A percentile compares a stretch with the other conserved stretches of the same genome.
Conservation (phyloP, 768 basidiomycete species). For the Pulveroboletus sp. region DNA sequence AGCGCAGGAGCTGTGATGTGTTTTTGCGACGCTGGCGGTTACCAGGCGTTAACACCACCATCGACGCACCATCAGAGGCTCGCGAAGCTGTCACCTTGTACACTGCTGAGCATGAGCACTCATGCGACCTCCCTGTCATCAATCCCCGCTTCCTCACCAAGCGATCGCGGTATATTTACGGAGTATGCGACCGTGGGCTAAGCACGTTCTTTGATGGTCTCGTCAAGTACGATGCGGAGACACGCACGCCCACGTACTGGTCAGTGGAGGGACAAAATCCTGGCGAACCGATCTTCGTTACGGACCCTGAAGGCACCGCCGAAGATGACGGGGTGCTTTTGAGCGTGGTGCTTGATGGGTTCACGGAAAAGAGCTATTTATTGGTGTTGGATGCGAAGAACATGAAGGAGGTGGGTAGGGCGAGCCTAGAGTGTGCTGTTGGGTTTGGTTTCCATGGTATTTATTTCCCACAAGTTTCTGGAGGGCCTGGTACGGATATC, state of each 20-base stretch:
- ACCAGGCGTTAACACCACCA: conserved; percentile 19
- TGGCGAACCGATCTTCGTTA: conserved; percentile 38
- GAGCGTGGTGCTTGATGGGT: conserved; percentile 36
- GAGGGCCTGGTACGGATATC: conserved; percentile 19
- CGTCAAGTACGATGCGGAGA: conserved; percentile 35
- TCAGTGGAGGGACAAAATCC: conserved; percentile 28
- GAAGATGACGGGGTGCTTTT: conserved; percentile 40
- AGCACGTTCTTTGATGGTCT: conserved; percentile 35
- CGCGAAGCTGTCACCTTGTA: conserved; percentile 18
- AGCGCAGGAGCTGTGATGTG: conserved; percentile 12
- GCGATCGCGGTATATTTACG: conserved; percentile 34
- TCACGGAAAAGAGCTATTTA: conserved; percentile 30
- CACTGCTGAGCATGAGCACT: conserved; percentile 26
- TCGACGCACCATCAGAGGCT: conserved; percentile 9
- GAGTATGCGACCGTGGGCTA: conserved; percentile 22
- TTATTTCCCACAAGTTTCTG: conserved; percentile 11
- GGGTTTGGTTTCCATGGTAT: conserved; percentile 38
- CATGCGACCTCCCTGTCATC: conserved; percentile 36
- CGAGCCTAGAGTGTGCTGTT: conserved; percentile 31
- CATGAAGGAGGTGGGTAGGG: conserved; percentile 37
- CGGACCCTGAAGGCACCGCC: conserved; percentile 22
- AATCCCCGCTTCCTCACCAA: conserved; percentile 31
- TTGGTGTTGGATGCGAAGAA: conserved; percentile 35
- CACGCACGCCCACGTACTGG: conserved; percentile 26
- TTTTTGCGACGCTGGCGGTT: conserved; percentile 33